Evolutionary conservation across 352 stramenopile species (phyloP).

Genomic region (Sclerospora graminicola): DNA sequence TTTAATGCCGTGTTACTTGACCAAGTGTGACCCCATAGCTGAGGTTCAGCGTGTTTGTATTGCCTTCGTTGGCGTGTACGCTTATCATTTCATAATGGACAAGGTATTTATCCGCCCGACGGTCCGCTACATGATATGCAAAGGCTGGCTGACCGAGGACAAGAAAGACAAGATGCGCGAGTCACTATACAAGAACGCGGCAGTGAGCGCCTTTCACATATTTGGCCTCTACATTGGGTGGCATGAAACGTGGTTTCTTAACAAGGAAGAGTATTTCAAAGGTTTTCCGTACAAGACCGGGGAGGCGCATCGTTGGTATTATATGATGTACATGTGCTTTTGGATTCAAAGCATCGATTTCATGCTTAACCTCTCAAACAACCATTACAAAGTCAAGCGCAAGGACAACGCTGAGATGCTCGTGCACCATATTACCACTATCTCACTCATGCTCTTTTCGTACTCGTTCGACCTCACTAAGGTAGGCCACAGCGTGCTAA

Average conservation of each 20-base stretch:
- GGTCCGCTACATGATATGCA: conserved; percentile 30
- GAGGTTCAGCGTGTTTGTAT: conserved; percentile 55
- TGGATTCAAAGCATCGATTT: conserved; percentile 80
- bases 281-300: conserved; percentile 35
- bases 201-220: conserved; percentile 49
- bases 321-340: conserved; percentile 78
- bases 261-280: conserved; percentile 55
- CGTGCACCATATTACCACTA: conserved; percentile 65
- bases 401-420: conserved; percentile 81
- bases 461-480: conserved; percentile 65
- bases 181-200: conserved; percentile 75
- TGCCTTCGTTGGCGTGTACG: conserved; percentile 43
- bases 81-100: conserved; percentile 66
- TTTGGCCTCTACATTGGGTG: conserved; percentile 51
- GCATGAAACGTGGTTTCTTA: conserved; percentile 65
- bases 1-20: conserved; percentile 67
- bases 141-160: conserved; percentile 33
- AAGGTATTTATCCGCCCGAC: conserved; percentile 44
- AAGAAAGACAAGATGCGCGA: conserved; percentile 79
- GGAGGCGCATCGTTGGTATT: conserved; percentile 67
- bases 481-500: conserved; percentile 63
- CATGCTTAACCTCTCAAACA: conserved; percentile 75
- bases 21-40: conserved; percentile 37
- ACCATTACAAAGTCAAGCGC: conserved; percentile 73
- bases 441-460: conserved; percentile 70